Conservation (phyloP, 1,284 basidiomycete species). For the Sporisorium graminicola region DNA sequence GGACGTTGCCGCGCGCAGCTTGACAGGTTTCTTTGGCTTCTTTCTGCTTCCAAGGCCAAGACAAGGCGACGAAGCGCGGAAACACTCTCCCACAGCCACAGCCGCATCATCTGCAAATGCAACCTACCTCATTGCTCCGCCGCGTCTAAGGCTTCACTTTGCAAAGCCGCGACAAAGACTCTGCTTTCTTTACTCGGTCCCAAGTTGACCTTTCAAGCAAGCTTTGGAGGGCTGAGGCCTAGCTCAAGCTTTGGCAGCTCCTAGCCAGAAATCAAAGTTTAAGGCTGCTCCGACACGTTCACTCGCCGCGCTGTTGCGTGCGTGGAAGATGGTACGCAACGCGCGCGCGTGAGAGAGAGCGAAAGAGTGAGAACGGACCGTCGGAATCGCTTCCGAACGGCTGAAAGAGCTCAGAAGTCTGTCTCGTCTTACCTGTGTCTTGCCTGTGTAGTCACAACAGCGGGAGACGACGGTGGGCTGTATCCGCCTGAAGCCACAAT, state of each 20-base stretch:
- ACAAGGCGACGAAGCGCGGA: neutral
- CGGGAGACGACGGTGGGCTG: neutral
- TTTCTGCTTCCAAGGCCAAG: too few species aligned
- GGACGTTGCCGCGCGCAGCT: neutral
- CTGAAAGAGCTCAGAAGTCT: neutral
- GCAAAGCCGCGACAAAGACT: neutral
- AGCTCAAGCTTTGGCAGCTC: neutral
- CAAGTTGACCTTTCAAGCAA: neutral
- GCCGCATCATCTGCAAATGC: neutral
- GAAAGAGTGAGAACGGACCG: neutral
- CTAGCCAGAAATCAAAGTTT: neutral
- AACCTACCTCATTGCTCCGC: neutral
- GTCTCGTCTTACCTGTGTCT: neutral
- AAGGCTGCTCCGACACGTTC: neutral
- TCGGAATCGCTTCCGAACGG: constrained; percentile 13
- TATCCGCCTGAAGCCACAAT: neutral
- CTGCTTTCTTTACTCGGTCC: neutral
- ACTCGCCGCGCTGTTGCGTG: neutral
- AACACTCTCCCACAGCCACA: neutral
- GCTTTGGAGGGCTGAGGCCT: too few species aligned
- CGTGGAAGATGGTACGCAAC: too few species aligned
- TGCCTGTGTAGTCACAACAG: neutral
- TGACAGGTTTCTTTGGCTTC: neutral
- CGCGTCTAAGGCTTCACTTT: neutral
- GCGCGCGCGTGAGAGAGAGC: neutral